phyloP scores from a whole-genome alignment of 2,329 filamentous ascomycete species.

The Fusarium continuum region DNA sequence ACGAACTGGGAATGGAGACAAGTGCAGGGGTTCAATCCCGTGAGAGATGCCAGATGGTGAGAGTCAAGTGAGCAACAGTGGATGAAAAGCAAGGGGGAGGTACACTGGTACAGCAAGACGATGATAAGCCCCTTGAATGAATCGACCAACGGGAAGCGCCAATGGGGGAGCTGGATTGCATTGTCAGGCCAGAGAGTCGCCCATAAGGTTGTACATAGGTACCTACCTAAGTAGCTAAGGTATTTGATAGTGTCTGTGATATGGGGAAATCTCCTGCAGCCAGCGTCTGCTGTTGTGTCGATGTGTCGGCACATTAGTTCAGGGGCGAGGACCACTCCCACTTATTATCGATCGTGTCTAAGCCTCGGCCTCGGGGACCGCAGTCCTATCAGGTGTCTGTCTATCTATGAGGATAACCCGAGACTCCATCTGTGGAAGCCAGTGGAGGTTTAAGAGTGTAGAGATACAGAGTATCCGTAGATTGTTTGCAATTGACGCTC shows the following conservation, averaged over 20 bases:
- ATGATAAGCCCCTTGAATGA: conserved; percentile 12
- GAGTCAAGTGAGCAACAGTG: background rate
- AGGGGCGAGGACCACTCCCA: conserved; percentile 27
- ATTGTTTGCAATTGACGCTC: conserved; percentile 4
- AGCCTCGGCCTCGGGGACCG: conserved; percentile 20
- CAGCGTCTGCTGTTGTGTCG: conserved; percentile 3
- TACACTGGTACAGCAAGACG: too few species aligned
- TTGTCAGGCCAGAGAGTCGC: too few species aligned
- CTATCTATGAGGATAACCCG: background rate
- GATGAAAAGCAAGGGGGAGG: conserved; percentile 12
- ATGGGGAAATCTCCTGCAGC: conserved; percentile 14
- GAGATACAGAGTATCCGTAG: too few species aligned
- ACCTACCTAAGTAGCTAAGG: too few species aligned
- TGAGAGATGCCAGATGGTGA: background rate
- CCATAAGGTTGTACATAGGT: too few species aligned
- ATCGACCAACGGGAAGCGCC: conserved; percentile 4
- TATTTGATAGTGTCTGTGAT: conserved; percentile 3
- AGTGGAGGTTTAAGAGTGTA: background rate
- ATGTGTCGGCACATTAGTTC: conserved; percentile 25
- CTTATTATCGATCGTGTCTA: conserved; percentile 6
- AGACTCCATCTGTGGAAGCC: background rate
- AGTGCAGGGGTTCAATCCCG: conserved; percentile 13
- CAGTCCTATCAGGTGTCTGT: background rate
- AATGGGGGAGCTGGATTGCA: conserved; percentile 1
- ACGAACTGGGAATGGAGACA: conserved; percentile 18